Base-by-base conservation (phyloP, 345 rosid genomes). In the Limnanthes douglasii region DNA sequence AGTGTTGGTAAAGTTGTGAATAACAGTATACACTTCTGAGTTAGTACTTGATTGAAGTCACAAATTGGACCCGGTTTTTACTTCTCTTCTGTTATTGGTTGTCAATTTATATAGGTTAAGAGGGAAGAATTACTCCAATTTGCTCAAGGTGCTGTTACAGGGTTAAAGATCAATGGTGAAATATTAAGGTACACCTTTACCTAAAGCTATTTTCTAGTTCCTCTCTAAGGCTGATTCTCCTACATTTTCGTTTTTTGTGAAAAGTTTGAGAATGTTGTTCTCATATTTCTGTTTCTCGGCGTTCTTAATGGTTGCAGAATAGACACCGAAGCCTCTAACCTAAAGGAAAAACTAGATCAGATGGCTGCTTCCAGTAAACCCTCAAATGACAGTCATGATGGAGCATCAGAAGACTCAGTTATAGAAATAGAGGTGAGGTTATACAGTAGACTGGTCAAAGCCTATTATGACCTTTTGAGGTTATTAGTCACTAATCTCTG, bases 131-230 rank as follows among this genome's bases (percentile, higher is more conserved):
- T 88, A 29, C 93, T 88, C 47, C 77, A 70, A 45, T 76, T 71
- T 68, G 95, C 93, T 16, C 86, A 79, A 66, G 56, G 52, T 59
- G 93, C 97, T 39, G 79, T 88, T 48, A 39, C 77, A 43, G 97
- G 95, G 59, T 54, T 88, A 29, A 88, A 83, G 66, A 28, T 72
- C 31, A 73, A 70, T 62, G 71, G 76, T 51, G 78, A 74, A 50
- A 49, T 69, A 45, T 45, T 60, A 53, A 86, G 97, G 93, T 82
- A 60, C 57, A 55, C 44, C 34, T 21, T 23, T 30, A 49, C 40
- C 17, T 34, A 8, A 21, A 32, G 21, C 5, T 11, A 31, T 49
- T 11, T 28, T 10, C 12, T 8, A 38, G 3, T 37, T 26, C 15
- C 30, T 36, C 21, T 24, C n/a, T n/a, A n/a, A n/a, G n/a, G n/a